A percentile compares a stretch with the other conserved stretches of the same genome.
Evolutionary conservation across 192 early-diverging fungal species (phyloP).

Genomic region (Gonapodya prolifera): DNA sequence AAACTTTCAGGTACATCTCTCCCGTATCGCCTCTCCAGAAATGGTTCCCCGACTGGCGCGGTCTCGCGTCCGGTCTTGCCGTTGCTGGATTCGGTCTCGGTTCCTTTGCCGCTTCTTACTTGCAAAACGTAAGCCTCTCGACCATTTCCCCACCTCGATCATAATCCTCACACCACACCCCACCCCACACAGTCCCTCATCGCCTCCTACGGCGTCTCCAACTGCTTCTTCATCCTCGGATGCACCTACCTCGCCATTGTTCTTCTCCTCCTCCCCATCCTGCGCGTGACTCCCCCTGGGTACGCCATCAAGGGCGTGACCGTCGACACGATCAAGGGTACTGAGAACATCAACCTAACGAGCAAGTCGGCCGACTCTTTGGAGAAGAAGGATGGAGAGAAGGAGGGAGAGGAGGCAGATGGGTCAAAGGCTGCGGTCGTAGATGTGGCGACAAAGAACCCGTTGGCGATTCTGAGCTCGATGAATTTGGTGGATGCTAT

Average conservation of each 20-base stretch:
- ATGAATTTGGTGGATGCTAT: slow-evolving; percentile 40
- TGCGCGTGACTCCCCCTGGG: slow-evolving; percentile 49
- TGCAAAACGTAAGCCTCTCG: not conserved
- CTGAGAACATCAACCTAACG: slow-evolving; percentile 5
- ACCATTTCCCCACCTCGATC: not conserved
- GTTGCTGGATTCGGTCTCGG: slow-evolving; percentile 1
- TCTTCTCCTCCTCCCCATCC: slow-evolving; percentile 29
- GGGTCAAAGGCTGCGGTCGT: not conserved
- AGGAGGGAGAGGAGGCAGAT: not conserved
- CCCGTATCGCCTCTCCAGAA: slow-evolving; percentile 24
- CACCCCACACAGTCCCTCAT: not conserved
- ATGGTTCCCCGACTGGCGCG: slow-evolving; percentile 3
- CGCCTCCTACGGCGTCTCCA: not conserved
- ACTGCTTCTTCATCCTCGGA: not conserved
- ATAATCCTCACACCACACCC: too few species aligned
- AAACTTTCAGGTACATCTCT: slow-evolving; percentile 29
- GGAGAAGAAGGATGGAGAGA: not conserved
- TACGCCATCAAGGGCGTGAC: slow-evolving; percentile 51
- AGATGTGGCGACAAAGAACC: not conserved
- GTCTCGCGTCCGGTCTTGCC: slow-evolving; percentile 1
- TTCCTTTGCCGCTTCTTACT: not conserved
- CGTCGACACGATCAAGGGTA: slow-evolving; percentile 24
- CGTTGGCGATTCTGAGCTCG: slow-evolving; percentile 16
- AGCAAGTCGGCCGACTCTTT: slow-evolving; percentile 7
- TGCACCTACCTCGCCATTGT: not conserved